These are phyloP conservation scores for Dalechampia spathulata DNA, from an alignment of 441 rosid genomes.

Conservation along the genomic window DNA sequence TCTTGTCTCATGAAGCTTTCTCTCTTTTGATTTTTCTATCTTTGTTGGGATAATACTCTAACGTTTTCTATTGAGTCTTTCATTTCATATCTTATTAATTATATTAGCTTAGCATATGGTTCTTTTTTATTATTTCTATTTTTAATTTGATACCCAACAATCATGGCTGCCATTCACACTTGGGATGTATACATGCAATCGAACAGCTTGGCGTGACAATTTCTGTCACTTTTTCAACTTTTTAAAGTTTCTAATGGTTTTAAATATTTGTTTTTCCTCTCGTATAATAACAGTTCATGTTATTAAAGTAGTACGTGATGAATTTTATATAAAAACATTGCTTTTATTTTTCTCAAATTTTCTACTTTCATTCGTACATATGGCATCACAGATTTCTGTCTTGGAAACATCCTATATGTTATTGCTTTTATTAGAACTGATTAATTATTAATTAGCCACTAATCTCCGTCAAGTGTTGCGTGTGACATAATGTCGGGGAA, in stretches of 20 bases:
- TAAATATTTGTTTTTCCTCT: background rate
- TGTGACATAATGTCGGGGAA: constrained; percentile 3
- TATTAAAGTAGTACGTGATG: too few species aligned
- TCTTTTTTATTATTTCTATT: too few species aligned
- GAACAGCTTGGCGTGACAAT: constrained; percentile 30
- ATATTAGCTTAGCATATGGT: too few species aligned
- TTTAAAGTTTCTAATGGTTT: background rate
- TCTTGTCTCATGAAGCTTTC: background rate
- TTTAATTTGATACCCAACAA: constrained; percentile 13
- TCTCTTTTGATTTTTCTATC: background rate
- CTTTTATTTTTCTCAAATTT: background rate
- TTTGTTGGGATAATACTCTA: background rate
- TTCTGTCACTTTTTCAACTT: background rate
- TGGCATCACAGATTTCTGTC: constrained; percentile 1
- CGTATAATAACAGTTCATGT: too few species aligned
- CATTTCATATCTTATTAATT: too few species aligned
- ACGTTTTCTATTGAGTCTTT: background rate
- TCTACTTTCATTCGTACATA: background rate
- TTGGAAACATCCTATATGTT: background rate
- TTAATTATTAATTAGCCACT: background rate
- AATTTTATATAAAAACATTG: too few species aligned
- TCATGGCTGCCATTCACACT: constrained; percentile 31
- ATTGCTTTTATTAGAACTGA: background rate
- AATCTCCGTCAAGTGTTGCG: background rate
- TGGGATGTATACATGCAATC: constrained; percentile 7